These are phyloP conservation scores for Furcasterigmium furcatum DNA, from an alignment of 2,329 filamentous ascomycete genomes.

Conservation along the genomic window DNA sequence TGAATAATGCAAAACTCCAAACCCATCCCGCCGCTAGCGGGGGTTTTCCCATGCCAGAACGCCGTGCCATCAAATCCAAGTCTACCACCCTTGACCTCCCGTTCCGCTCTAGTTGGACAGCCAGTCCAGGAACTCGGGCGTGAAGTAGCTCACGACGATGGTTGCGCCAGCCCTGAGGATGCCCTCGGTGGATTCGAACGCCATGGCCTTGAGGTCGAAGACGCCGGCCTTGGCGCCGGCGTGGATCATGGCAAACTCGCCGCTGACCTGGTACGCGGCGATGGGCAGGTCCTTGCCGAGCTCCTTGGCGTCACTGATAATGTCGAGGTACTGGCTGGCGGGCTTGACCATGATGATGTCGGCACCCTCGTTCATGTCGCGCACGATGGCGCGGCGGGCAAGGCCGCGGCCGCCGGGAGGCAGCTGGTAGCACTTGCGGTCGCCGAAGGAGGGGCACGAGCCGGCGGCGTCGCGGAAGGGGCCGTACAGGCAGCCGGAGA, in stretches of 20 bases:
- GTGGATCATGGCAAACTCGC: conserved; percentile 97
- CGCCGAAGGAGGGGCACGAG: conserved; percentile 86
- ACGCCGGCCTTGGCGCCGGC: conserved; percentile 94
- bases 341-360: conserved; percentile 99
- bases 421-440: conserved; percentile 94
- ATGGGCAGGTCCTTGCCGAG: conserved; percentile 88
- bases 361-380: conserved; percentile 90
- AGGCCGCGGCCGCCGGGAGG: conserved; percentile 89
- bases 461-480: conserved; percentile 96
- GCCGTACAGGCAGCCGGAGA: conserved; percentile 92
- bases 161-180: conserved; percentile 90
- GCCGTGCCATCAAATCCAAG: neutral
- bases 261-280: conserved; percentile 94
- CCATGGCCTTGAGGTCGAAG: conserved; percentile 92
- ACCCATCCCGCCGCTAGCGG: neutral
- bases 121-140: conserved; percentile 74
- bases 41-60: neutral
- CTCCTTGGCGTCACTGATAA: conserved; percentile 96
- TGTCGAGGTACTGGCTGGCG: conserved; percentile 91
- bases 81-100: neutral
- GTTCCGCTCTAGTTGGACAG: conserved; percentile 41
- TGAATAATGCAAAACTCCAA: neutral
- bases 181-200: conserved; percentile 89
- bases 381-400: conserved; percentile 81
- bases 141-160: conserved; percentile 93